Percentiles rank a stretch among this genome's conserved stretches.
phyloP scores from a whole-genome alignment of 2,329 filamentous ascomycete species.

The Aspergillus alliaceus region DNA sequence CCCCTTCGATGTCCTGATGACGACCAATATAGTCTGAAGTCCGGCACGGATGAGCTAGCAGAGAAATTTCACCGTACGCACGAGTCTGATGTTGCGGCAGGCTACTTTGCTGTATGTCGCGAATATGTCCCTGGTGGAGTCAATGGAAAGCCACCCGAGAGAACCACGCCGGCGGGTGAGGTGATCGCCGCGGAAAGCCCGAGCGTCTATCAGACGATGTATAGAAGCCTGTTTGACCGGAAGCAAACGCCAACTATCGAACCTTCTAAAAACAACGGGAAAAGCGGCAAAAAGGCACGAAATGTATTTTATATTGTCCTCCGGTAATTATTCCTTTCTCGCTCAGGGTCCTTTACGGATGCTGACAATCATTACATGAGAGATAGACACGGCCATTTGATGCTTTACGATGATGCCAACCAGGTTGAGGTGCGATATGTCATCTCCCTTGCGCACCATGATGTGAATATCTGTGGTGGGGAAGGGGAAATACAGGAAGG shows the following conservation, averaged over 20 bases:
- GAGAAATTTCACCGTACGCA: slow-evolving; percentile 62
- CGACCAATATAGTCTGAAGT: slow-evolving; percentile 64
- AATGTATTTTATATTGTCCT: slow-evolving; percentile 94
- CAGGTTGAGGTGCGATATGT: slow-evolving; percentile 96
- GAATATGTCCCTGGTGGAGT: slow-evolving; percentile 90
- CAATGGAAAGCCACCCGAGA: slow-evolving; percentile 88
- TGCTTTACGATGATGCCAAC: slow-evolving; percentile 95
- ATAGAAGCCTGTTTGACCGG: slow-evolving; percentile 90
- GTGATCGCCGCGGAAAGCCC: slow-evolving; percentile 78
- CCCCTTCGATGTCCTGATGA: slow-evolving; percentile 58
- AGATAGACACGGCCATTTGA: slow-evolving; percentile 81
- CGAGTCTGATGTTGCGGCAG: slow-evolving; percentile 77
- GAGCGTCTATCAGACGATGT: slow-evolving; percentile 98
- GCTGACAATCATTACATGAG: slow-evolving; percentile 10
- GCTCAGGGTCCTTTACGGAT: slow-evolving; percentile 1
- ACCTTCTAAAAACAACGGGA: slow-evolving; percentile 50
- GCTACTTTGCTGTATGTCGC: slow-evolving; percentile 92
- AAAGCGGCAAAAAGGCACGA: slow-evolving; percentile 61
- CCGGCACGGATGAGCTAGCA: slow-evolving; percentile 58
- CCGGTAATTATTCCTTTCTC: slow-evolving; percentile 56
- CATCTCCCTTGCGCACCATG: slow-evolving; percentile 84
- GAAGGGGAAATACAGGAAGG: slow-evolving; percentile 79
- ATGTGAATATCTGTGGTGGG: slow-evolving; percentile 78
- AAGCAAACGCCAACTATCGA: slow-evolving; percentile 61
- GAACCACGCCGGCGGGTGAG: slow-evolving; percentile 75